These are phyloP conservation scores for Coniosporium apollinis DNA, from an alignment of 495 filamentous ascomycete genomes.

Conservation along the genomic window DNA sequence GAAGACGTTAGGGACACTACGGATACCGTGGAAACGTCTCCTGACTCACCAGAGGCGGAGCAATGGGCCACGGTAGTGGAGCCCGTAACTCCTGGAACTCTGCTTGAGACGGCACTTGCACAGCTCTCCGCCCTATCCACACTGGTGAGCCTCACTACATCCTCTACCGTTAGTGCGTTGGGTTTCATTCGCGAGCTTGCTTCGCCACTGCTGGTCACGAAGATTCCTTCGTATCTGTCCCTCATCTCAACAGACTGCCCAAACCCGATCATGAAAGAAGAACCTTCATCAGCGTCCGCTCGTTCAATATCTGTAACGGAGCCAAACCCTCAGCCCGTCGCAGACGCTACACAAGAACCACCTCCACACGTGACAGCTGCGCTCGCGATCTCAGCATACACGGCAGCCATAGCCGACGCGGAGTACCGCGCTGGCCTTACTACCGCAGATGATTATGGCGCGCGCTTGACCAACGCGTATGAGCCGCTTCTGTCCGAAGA, in stretches of 20 bases:
- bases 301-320: too few relatives aligned
- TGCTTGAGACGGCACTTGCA: conserved; percentile 48
- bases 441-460: conserved; percentile 7
- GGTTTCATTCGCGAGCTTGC: conserved; percentile 41
- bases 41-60: conserved; percentile 28
- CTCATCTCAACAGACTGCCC: conserved; percentile 21
- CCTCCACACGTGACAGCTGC: conserved; percentile 6
- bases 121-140: conserved; percentile 41
- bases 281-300: too few relatives aligned
- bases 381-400: conserved; percentile 10
- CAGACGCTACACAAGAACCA: too few relatives aligned
- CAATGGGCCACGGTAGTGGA: conserved; percentile 46
- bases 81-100: conserved; percentile 41
- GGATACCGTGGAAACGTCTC: conserved; percentile 11
- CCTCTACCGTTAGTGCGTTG: conserved; percentile 19
- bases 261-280: neutral
- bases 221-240: conserved; percentile 30
- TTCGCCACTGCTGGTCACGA: conserved; percentile 27
- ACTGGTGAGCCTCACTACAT: conserved; percentile 35
- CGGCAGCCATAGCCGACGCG: conserved; percentile 10
- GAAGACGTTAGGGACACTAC: conserved; percentile 5
- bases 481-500: neutral
- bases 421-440: conserved; percentile 9
- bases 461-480: conserved; percentile 2
- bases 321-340: too few relatives aligned